Base-by-base conservation (phyloP, 306 rosid species). In the Geum urbanum region DNA sequence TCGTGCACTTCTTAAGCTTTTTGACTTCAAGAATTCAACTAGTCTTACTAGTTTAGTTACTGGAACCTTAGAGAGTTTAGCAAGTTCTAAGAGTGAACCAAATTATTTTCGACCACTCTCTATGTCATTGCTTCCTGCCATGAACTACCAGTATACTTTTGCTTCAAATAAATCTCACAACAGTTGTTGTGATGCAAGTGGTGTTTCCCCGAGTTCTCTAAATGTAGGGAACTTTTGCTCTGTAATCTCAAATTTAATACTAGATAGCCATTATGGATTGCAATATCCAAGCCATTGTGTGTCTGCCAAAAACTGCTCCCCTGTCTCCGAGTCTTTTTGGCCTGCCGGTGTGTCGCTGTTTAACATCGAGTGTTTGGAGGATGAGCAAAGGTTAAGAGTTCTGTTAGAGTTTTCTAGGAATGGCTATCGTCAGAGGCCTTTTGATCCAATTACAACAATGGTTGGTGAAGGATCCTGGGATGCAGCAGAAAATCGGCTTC, bases 381-480 rank as follows among this genome's bases (percentile, higher is more conserved):
- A n/a, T 4, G 8, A 59, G 10, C 27, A 67, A 16, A 76, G 39
- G 70, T 3, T 84, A 66, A 27, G 84, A 49, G 55, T 84, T 69
- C 13, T 80, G 69, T 18, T 69, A 15, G 61, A 52, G 4, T 80
- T 87, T 78, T 9, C 54, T 0, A 69, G 63, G 22, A 11, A 6
- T 13, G 41, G 72, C 73, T 8, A 41, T 16, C 19, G 45, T 74
- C 39, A 35, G 16, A 32, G 47, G 47, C 60, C 7, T 61, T 73
- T 80, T 35, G 86, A 49, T 69, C 86, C 85, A 15, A 53, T 63
- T 14, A 71, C 57, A 27, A 69, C 70, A 32, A 70, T 85, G 35
- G 27, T 86, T 19, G 91, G 95, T 8, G 95, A 88, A 75, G 95
- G 87, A 16, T 74, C 80, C 72, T 88, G 95, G 91, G 77, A 88